phyloP scores from a whole-genome alignment of 2,329 filamentous ascomycete genomes.

The Dactylellina sp. region DNA sequence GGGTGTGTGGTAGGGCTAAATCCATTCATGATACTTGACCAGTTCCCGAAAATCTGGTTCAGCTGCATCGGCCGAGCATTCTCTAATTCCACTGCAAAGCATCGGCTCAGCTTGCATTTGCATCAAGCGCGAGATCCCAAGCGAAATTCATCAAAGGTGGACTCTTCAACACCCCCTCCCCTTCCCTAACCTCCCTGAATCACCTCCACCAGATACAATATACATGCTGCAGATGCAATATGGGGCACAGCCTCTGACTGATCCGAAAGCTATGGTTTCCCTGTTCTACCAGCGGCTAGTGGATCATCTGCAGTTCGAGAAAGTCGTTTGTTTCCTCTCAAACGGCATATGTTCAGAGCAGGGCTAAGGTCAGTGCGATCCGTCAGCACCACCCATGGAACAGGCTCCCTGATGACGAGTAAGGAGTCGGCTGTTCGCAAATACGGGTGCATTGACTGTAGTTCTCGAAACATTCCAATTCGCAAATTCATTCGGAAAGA shows the following conservation, averaged over 20 bases:
- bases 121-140: slow-evolving; percentile 21
- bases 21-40: slow-evolving; percentile 27
- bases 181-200: background rate
- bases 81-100: slow-evolving; percentile 29
- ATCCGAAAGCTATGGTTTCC: slow-evolving; percentile 20
- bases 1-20: slow-evolving; percentile 35
- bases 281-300: slow-evolving; percentile 34
- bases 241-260: slow-evolving; percentile 42
- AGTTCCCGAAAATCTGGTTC: slow-evolving; percentile 52
- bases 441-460: slow-evolving; percentile 8
- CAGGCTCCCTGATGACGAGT: background rate
- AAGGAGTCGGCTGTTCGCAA: background rate
- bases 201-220: background rate
- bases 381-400: background rate
- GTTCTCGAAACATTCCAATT: no score
- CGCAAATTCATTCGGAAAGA: no score
- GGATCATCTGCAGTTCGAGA: slow-evolving; percentile 17
- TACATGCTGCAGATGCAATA: slow-evolving; percentile 24
- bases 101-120: slow-evolving; percentile 40
- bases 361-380: slow-evolving; percentile 22
- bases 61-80: slow-evolving; percentile 25
- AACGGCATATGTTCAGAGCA: background rate
- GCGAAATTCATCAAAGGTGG: background rate
- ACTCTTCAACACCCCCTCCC: background rate
- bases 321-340: background rate